Conservation (phyloP, 306 rosid species). For the Leucaena leucocephala region DNA sequence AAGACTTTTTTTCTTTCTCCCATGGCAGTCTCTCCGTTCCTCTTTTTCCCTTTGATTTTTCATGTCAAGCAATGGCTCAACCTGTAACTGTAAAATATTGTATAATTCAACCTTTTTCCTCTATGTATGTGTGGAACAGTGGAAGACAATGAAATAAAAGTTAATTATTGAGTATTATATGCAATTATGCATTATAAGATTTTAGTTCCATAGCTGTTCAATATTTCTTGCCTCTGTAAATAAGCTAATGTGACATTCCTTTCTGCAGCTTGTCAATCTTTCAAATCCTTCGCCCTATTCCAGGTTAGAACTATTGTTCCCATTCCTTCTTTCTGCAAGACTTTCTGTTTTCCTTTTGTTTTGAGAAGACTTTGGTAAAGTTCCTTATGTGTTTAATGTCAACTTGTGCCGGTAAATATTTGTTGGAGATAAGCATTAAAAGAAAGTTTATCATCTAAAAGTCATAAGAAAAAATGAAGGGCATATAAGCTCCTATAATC, state of each 20-base stretch:
- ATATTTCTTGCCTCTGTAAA: constrained; percentile 21
- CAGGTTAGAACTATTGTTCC: constrained; percentile 53
- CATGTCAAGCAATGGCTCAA: constrained; percentile 2
- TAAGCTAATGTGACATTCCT: constrained; percentile 33
- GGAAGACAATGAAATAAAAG: constrained; percentile 5
- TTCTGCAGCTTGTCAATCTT: constrained; percentile 30
- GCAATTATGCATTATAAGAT: constrained; percentile 25
- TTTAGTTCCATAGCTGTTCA: constrained; percentile 20
- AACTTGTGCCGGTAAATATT: neutral
- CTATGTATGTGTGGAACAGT: neutral
- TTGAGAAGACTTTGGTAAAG: neutral
- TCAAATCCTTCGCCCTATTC: constrained; percentile 63
- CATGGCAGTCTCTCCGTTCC: neutral
- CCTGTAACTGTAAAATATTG: neutral
- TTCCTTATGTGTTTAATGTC: neutral
- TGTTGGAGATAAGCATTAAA: neutral
- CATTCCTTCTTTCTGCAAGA: neutral
- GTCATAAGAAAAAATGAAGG: neutral
- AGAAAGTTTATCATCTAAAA: neutral
- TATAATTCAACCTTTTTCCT: neutral
- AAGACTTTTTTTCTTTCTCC: neutral
- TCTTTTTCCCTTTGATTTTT: neutral
- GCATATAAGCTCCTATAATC: neutral
- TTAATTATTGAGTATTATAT: neutral
- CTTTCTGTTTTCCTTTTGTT: constrained; percentile 16